A percentile compares a stretch with the other conserved stretches of the same genome.
Evolutionary conservation across 1,284 basidiomycete species (phyloP).

Genomic region (Sparassis latifolia): DNA sequence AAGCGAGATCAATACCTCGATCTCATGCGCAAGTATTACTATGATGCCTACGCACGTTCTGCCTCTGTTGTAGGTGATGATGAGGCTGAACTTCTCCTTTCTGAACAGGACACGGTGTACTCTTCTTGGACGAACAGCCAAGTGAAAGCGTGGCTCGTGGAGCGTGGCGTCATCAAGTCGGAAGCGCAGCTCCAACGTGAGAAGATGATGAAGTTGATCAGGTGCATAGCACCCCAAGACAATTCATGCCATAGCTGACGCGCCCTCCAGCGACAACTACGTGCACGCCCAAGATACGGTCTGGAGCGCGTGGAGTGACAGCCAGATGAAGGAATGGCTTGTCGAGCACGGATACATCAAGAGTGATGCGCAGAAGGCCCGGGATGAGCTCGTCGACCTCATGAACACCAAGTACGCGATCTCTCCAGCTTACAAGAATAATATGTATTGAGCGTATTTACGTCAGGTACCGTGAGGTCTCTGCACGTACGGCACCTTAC

Average conservation of each 20-base stretch:
- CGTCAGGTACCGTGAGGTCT: slow-evolving; percentile 36
- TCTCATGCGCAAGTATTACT: slow-evolving; percentile 80
- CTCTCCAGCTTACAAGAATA: not conserved
- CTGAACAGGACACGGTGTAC: slow-evolving; percentile 48
- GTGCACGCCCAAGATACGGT: slow-evolving; percentile 58
- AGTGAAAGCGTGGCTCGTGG: slow-evolving; percentile 64
- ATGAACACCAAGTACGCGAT: slow-evolving; percentile 57
- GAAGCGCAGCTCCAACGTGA: slow-evolving; percentile 68
- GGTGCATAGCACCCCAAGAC: slow-evolving; percentile 31
- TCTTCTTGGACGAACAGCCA: slow-evolving; percentile 66
- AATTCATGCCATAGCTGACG: not conserved
- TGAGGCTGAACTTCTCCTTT: slow-evolving; percentile 1
- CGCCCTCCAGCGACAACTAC: slow-evolving; percentile 62
- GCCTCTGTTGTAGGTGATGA: not conserved
- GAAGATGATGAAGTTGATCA: slow-evolving; percentile 69
- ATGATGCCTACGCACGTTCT: slow-evolving; percentile 25
- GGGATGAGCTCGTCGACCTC: slow-evolving; percentile 65
- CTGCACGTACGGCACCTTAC: slow-evolving; percentile 50
- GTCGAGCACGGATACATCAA: slow-evolving; percentile 70
- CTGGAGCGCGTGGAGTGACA: slow-evolving; percentile 75
- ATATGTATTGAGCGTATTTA: slow-evolving; percentile 3
- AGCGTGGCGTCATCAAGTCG: slow-evolving; percentile 63
- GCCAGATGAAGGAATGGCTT: slow-evolving; percentile 73
- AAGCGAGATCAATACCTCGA: slow-evolving; percentile 64
- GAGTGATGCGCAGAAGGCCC: slow-evolving; percentile 57